These are phyloP conservation scores for Anastatica hierochuntica DNA, from an alignment of 345 rosid genomes.

Conservation along the genomic window DNA sequence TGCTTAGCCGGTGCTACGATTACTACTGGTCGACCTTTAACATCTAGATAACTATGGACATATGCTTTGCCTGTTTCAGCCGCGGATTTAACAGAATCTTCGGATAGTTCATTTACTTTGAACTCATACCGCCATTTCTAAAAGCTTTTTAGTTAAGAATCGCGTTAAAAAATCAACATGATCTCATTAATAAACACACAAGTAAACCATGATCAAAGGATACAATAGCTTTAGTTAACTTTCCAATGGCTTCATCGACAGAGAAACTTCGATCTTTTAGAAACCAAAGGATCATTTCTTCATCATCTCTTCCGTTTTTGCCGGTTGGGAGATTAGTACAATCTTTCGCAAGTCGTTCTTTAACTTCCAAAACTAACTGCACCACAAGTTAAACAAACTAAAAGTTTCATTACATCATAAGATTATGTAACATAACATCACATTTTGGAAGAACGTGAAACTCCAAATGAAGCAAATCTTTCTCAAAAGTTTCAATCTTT, in stretches of 20 bases:
- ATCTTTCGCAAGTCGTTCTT: slow-evolving; percentile 54
- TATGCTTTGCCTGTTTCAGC: slow-evolving; percentile 69
- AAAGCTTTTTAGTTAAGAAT: slow-evolving; percentile 13
- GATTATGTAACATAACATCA: not conserved
- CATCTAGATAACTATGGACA: slow-evolving; percentile 66
- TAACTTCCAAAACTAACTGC: slow-evolving; percentile 77
- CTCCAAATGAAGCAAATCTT: too few species aligned
- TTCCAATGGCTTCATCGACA: slow-evolving; percentile 47
- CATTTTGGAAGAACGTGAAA: too few species aligned
- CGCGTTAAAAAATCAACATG: not conserved
- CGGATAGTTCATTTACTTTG: slow-evolving; percentile 50
- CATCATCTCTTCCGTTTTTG: slow-evolving; percentile 86
- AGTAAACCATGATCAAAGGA: too few species aligned
- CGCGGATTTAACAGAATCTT: slow-evolving; percentile 46
- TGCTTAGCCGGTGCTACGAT: slow-evolving; percentile 79
- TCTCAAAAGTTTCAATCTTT: too few species aligned
- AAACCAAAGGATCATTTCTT: slow-evolving; percentile 87
- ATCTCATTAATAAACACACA: too few species aligned
- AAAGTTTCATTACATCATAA: not conserved
- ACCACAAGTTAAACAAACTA: slow-evolving; percentile 8
- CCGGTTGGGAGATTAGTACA: slow-evolving; percentile 58
- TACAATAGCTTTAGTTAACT: slow-evolving; percentile 73
- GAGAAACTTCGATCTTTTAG: slow-evolving; percentile 65
- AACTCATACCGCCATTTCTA: slow-evolving; percentile 90
- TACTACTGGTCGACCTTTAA: slow-evolving; percentile 63